Conservation (phyloP, 2,329 filamentous ascomycete genomes). For the Exophiala phaeomuriformis region DNA sequence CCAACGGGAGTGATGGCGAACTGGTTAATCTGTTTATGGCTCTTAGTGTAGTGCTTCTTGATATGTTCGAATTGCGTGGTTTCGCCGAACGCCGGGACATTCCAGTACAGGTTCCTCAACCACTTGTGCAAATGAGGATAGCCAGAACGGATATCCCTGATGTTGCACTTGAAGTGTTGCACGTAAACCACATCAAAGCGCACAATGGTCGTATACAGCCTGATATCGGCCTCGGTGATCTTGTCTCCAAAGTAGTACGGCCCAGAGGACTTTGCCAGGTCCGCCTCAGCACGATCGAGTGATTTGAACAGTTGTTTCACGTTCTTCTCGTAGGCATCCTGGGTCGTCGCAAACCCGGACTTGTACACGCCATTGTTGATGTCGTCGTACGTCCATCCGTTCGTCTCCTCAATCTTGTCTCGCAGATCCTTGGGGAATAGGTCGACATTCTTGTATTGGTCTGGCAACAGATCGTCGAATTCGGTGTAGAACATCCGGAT, state of each 20-base stretch:
- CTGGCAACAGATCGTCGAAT: conserved; percentile 65
- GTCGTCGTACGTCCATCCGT: conserved; percentile 70
- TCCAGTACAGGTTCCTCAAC: conserved; percentile 82
- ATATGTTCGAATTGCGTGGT: conserved; percentile 94
- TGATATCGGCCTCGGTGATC: conserved; percentile 75
- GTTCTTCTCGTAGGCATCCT: conserved; percentile 72
- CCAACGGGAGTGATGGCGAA: conserved; percentile 74
- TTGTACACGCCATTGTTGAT: conserved; percentile 49
- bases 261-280: conserved; percentile 48
- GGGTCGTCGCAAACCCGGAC: conserved; percentile 74
- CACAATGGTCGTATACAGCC: conserved; percentile 66
- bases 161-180: conserved; percentile 75
- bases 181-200: conserved; percentile 74
- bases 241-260: conserved; percentile 68
- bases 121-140: conserved; percentile 76
- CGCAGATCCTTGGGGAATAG: conserved; percentile 62
- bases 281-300: conserved; percentile 67
- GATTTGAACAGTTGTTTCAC: conserved; percentile 65
- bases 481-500: conserved; percentile 79
- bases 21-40: conserved; percentile 58
- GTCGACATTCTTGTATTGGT: conserved; percentile 50
- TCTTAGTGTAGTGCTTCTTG: conserved; percentile 69
- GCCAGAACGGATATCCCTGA: conserved; percentile 73
- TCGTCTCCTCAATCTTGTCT: conserved; percentile 63
- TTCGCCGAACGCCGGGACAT: conserved; percentile 64